phyloP scores from a whole-genome alignment of 768 basidiomycete species.

The Lactarius sanguifluus region DNA sequence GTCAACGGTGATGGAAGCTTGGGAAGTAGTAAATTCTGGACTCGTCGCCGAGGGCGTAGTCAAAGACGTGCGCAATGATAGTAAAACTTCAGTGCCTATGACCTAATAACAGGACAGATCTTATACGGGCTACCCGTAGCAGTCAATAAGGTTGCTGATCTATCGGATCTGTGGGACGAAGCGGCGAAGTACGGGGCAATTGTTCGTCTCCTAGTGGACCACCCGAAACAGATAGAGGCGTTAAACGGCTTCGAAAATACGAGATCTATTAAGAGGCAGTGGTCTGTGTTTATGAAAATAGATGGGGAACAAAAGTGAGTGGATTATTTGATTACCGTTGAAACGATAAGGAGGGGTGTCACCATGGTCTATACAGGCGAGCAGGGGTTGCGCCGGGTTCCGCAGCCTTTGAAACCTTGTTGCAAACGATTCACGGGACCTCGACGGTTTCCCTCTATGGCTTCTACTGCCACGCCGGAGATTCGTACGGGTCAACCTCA shows the following conservation, averaged over 20 bases:
- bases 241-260: slow-evolving; percentile 59
- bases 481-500: slow-evolving; percentile 75
- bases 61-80: slow-evolving; percentile 51
- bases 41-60: slow-evolving; percentile 70
- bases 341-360: slow-evolving; percentile 22
- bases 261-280: slow-evolving; percentile 44
- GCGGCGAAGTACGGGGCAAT: slow-evolving; percentile 54
- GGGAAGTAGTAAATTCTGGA: slow-evolving; percentile 66
- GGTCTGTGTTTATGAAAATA: slow-evolving; percentile 81
- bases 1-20: slow-evolving; percentile 83
- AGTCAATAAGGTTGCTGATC: slow-evolving; percentile 68
- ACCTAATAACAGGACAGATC: slow-evolving; percentile 47
- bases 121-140: slow-evolving; percentile 77
- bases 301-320: slow-evolving; percentile 76
- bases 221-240: slow-evolving; percentile 66
- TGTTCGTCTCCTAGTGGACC: slow-evolving; percentile 71
- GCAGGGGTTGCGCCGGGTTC: slow-evolving; percentile 64
- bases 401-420: slow-evolving; percentile 52
- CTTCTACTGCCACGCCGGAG: slow-evolving; percentile 80
- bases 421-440: slow-evolving; percentile 54
- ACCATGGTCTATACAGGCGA: slow-evolving; percentile 48
- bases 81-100: slow-evolving; percentile 15
- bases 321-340: background rate
- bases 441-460: slow-evolving; percentile 65
- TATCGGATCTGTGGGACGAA: slow-evolving; percentile 58